Base-by-base conservation (phyloP, 2,329 filamentous ascomycete genomes). In the Elsinoe ampelina region DNA sequence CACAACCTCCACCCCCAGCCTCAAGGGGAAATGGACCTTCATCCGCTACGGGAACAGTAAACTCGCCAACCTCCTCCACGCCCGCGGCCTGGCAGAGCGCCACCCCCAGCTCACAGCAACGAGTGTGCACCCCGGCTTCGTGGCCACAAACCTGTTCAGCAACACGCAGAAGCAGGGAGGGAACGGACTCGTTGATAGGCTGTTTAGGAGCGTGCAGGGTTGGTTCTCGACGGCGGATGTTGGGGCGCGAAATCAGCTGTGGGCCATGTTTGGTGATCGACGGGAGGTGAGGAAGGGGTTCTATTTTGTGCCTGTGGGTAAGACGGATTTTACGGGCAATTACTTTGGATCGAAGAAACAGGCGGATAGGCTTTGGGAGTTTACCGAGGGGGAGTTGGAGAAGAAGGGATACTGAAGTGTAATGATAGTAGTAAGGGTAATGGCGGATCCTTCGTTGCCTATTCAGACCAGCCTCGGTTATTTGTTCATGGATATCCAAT, bases 61-160 rank as follows among this genome's bases (percentile, higher is more conserved):
- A 60, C 69, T 80, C 3, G 75, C 76, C 4, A 78, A 79, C 45
- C 66, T 80, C 12, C 70, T 79, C 0, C 78, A 72, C 61, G 67
- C 74, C 0, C 63, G 67, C 5, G 68, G 73, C 39, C 67, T 78
- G 2, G 73, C 74, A 0, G 58, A 63, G 12, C 68, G 68, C 0
- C 74, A 79, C 59, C 77, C 77, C 1, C 55, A 67, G 2, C 71
- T 80, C 54, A 76, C 70, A 0, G 67, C 67, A 5, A 70, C 74
- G 0, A 67, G 72, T 0, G 59, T 78, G 2, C 77, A 80, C 58
- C 78, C 78, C 0, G 78, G 78, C 13, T 67, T 75, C 19, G 74
- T 79, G 15, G 58, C 70, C 12, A 77, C 77, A 0, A 72, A 75
- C 26, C 59, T 78, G 17, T 73, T 34, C 36, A 58, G 61, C 2